phyloP scores from a whole-genome alignment of 2,329 filamentous ascomycete species.

The Camillea tinctor region DNA sequence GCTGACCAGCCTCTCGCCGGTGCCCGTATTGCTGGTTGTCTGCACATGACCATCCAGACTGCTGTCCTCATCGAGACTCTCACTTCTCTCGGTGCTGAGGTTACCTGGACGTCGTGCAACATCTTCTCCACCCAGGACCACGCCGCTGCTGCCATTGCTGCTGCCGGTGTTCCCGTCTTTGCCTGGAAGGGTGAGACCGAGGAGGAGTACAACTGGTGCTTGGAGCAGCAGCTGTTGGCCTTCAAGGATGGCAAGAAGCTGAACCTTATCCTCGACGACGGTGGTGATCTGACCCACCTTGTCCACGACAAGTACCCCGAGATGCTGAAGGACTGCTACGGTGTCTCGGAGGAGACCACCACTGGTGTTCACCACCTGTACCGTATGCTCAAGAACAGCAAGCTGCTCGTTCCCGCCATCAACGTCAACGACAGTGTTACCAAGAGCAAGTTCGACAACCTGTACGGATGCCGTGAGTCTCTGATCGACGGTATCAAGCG shows the following conservation, averaged over 20 bases:
- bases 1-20: slow-evolving; percentile 89
- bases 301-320: slow-evolving; percentile 99
- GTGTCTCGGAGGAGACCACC: slow-evolving; percentile 99
- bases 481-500: slow-evolving; percentile 99
- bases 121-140: slow-evolving; percentile 99
- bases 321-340: slow-evolving; percentile 96
- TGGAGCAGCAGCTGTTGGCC: slow-evolving; percentile 94
- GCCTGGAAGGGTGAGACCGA: slow-evolving; percentile 89
- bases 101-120: slow-evolving; percentile 99
- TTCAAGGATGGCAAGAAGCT: slow-evolving; percentile 97
- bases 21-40: slow-evolving; percentile 93
- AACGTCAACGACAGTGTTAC: slow-evolving; percentile 99
- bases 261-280: slow-evolving; percentile 98
- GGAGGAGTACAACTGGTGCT: slow-evolving; percentile 99
- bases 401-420: slow-evolving; percentile 90
- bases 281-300: slow-evolving; percentile 93
- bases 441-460: slow-evolving; percentile 99
- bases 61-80: slow-evolving; percentile 99
- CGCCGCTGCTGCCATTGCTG: slow-evolving; percentile 95
- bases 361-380: slow-evolving; percentile 99
- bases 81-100: slow-evolving; percentile 89
- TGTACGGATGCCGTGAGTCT: slow-evolving; percentile 98
- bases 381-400: slow-evolving; percentile 89
- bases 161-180: slow-evolving; percentile 82
- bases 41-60: slow-evolving; percentile 99